Evolutionary conservation across 176 grass and related monocot genomes (phyloP).

Genomic region (Poa pratensis): DNA sequence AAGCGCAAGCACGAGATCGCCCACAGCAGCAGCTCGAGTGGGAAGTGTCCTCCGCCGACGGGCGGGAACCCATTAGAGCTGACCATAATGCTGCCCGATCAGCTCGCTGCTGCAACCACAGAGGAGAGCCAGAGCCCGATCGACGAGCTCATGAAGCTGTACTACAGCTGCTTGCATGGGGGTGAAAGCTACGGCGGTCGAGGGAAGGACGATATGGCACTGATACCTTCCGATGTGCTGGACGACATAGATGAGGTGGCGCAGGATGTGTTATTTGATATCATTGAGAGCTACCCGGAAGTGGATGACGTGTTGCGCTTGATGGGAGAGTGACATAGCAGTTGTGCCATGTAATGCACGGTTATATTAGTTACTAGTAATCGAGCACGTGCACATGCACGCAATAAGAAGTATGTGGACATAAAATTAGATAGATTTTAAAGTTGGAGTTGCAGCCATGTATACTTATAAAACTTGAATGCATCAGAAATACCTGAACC

Average conservation of each 20-base stretch:
- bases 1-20: conserved; percentile 50
- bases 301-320: too few species aligned
- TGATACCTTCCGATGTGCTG: not conserved
- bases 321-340: too few species aligned
- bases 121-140: conserved; percentile 25
- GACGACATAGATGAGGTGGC: conserved; percentile 9
- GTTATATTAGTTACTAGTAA: too few species aligned
- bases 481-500: too few species aligned
- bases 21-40: not conserved
- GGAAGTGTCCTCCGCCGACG: not conserved
- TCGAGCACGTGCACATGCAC: too few species aligned
- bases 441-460: too few species aligned
- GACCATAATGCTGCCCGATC: conserved; percentile 27
- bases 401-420: too few species aligned
- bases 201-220: not conserved
- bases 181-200: not conserved
- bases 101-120: not conserved
- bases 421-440: too few species aligned
- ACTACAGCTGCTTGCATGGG: conserved; percentile 27
- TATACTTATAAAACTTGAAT: too few species aligned
- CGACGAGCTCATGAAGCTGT: conserved; percentile 47
- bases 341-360: too few species aligned
- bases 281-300: too few species aligned
- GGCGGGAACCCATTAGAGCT: not conserved
- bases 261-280: conserved; percentile 44